phyloP scores from a whole-genome alignment of 352 stramenopile species.

The Globisporangium ultimum region DNA sequence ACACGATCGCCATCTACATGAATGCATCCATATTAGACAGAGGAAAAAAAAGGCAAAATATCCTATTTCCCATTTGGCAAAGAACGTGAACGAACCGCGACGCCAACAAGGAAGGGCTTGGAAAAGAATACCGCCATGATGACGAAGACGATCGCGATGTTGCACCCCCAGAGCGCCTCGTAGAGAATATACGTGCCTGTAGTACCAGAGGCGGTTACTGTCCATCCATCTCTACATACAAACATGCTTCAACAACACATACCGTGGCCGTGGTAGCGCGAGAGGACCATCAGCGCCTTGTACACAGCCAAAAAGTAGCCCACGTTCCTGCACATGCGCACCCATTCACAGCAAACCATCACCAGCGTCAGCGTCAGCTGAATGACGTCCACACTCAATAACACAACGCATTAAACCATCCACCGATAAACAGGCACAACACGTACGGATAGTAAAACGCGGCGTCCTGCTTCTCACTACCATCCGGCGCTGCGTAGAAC shows the following conservation, averaged over 20 bases:
- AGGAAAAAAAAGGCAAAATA: too few species aligned
- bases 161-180: slow-evolving; percentile 81
- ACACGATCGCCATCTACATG: slow-evolving; percentile 85
- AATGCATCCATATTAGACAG: too few species aligned
- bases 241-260: not conserved
- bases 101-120: slow-evolving; percentile 81
- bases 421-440: slow-evolving; percentile 2
- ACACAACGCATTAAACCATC: not conserved
- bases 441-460: slow-evolving; percentile 59
- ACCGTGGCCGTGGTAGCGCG: slow-evolving; percentile 64
- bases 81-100: slow-evolving; percentile 39
- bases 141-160: slow-evolving; percentile 67
- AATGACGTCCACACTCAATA: too few species aligned
- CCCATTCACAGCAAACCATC: not conserved
- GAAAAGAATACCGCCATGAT: slow-evolving; percentile 62
- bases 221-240: too few species aligned
- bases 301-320: slow-evolving; percentile 52
- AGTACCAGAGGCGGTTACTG: slow-evolving; percentile 30
- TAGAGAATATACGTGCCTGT: slow-evolving; percentile 75
- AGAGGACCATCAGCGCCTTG: slow-evolving; percentile 42
- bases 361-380: not conserved
- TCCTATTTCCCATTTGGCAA: too few species aligned
- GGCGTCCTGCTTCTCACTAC: slow-evolving; percentile 17
- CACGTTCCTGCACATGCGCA: slow-evolving; percentile 33
- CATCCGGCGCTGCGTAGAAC: slow-evolving; percentile 31